A percentile compares a stretch with the other conserved stretches of the same genome.
These are phyloP conservation scores for Kluyveromyces starmeri DNA, from an alignment of 805 yeast species.

Conservation along the genomic window DNA sequence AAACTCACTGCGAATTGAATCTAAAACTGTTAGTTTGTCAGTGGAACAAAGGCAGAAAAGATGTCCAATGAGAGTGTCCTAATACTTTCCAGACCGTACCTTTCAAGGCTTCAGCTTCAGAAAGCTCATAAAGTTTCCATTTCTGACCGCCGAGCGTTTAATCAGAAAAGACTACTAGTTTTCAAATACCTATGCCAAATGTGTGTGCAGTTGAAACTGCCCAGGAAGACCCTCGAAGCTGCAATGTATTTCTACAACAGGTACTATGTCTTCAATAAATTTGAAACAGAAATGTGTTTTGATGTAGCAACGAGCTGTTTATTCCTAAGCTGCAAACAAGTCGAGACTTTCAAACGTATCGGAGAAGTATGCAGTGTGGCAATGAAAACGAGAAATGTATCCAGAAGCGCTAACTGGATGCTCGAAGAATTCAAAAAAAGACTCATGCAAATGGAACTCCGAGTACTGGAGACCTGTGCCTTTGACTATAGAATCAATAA, in stretches of 20 bases:
- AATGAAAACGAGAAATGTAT: slow-evolving; percentile 26
- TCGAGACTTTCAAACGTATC: slow-evolving; percentile 74
- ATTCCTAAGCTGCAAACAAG: slow-evolving; percentile 65
- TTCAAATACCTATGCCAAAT: slow-evolving; percentile 47
- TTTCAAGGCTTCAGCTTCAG: slow-evolving; percentile 45
- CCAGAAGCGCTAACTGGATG: slow-evolving; percentile 22
- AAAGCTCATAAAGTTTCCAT: slow-evolving; percentile 45
- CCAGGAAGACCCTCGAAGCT: slow-evolving; percentile 59
- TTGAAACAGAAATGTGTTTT: slow-evolving; percentile 43
- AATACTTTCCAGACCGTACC: slow-evolving; percentile 48
- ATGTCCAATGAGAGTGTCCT: slow-evolving; percentile 18
- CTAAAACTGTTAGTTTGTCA: too few species aligned
- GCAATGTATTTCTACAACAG: slow-evolving; percentile 69
- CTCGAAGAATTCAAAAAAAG: slow-evolving; percentile 49
- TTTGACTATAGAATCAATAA: slow-evolving; percentile 67
- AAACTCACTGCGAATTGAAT: too few species aligned
- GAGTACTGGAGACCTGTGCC: slow-evolving; percentile 63
- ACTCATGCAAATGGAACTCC: slow-evolving; percentile 56
- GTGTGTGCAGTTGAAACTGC: slow-evolving; percentile 49
- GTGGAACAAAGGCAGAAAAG: too few species aligned
- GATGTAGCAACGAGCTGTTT: slow-evolving; percentile 64
- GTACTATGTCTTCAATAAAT: slow-evolving; percentile 55
- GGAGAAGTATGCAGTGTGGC: slow-evolving; percentile 45
- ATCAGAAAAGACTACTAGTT: slow-evolving; percentile 44
- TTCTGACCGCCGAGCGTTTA: slow-evolving; percentile 39